Conservation (phyloP, 1,284 basidiomycete genomes). For the Moesziomyces sp. region DNA sequence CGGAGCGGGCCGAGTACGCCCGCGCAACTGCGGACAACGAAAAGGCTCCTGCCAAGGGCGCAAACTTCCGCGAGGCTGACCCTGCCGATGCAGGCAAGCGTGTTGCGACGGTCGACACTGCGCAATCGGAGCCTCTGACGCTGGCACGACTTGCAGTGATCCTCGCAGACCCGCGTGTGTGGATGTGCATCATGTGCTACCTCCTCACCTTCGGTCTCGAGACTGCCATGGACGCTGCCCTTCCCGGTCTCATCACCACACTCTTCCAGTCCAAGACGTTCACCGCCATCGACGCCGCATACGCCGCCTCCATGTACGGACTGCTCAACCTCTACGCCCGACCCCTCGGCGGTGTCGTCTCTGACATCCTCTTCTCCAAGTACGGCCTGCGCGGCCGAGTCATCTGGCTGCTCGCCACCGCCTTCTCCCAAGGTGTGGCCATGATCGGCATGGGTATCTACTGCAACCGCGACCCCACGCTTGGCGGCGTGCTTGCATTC, state of each 20-base stretch:
- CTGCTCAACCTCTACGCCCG: conserved; percentile 73
- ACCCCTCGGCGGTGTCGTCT: conserved; percentile 72
- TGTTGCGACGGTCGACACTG: conserved; percentile 69
- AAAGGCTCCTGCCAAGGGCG: conserved; percentile 51
- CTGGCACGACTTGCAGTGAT: conserved; percentile 68
- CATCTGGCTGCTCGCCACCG: conserved; percentile 71
- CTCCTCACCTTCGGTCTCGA: conserved; percentile 73
- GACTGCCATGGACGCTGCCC: conserved; percentile 74
- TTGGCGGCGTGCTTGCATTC: conserved; percentile 58
- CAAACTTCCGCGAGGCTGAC: conserved; percentile 61
- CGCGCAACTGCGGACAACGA: conserved; percentile 31
- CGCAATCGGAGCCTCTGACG: conserved; percentile 73
- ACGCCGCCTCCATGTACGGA: conserved; percentile 71
- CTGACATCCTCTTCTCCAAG: conserved; percentile 71
- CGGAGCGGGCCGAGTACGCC: conserved; percentile 65
- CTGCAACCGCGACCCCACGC: conserved; percentile 67
- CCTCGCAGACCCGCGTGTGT: conserved; percentile 72
- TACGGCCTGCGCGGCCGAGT: conserved; percentile 73
- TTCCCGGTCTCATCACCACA: conserved; percentile 72
- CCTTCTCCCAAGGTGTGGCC: conserved; percentile 71
- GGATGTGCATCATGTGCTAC: conserved; percentile 74
- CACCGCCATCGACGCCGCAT: conserved; percentile 72
- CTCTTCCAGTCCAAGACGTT: conserved; percentile 68
- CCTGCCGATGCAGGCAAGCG: conserved; percentile 37
- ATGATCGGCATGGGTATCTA: conserved; percentile 72